Percentiles rank a stretch among this genome's conserved stretches.
These are phyloP conservation scores for Linum usitatissimum DNA, from an alignment of 345 rosid species.

Conservation along the genomic window DNA sequence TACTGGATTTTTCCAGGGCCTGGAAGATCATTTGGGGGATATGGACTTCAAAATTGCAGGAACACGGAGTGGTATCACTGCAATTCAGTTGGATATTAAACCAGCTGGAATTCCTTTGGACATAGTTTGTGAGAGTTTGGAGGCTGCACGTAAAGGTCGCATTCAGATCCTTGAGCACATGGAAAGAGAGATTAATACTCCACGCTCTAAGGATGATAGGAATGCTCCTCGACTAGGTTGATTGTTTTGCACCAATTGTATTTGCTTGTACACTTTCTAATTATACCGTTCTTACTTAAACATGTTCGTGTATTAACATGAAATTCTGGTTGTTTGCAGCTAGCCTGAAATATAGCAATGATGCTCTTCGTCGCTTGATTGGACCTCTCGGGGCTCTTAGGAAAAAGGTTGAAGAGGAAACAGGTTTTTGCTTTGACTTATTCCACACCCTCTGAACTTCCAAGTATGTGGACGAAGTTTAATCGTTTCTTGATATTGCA, in stretches of 20 bases:
- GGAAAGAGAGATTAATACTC: constrained; percentile 63
- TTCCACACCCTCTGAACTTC: not conserved
- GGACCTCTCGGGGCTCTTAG: constrained; percentile 79
- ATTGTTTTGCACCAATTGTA: constrained; percentile 8
- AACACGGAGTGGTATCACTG: constrained; percentile 74
- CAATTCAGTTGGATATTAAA: constrained; percentile 93
- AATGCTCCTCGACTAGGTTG: constrained; percentile 68
- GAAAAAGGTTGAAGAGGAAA: constrained; percentile 86
- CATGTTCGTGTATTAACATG: constrained; percentile 10
- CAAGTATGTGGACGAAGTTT: not conserved
- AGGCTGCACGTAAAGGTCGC: constrained; percentile 76
- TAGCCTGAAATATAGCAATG: constrained; percentile 69
- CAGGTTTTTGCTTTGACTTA: constrained; percentile 35
- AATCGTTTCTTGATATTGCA: not conserved
- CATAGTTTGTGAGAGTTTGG: constrained; percentile 77
- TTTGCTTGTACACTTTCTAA: not conserved
- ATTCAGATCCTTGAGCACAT: constrained; percentile 85
- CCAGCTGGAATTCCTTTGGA: constrained; percentile 98
- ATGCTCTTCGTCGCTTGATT: constrained; percentile 66
- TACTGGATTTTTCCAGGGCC: constrained; percentile 40
- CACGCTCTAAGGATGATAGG: constrained; percentile 47
- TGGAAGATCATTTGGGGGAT: constrained; percentile 98
- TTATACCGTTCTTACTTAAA: not conserved
- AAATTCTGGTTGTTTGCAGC: constrained; percentile 34
- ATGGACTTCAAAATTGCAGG: constrained; percentile 99